A percentile compares a stretch with the other conserved stretches of the same genome.
Conservation (phyloP, 306 rosid species). For the Luffa acutangula region DNA sequence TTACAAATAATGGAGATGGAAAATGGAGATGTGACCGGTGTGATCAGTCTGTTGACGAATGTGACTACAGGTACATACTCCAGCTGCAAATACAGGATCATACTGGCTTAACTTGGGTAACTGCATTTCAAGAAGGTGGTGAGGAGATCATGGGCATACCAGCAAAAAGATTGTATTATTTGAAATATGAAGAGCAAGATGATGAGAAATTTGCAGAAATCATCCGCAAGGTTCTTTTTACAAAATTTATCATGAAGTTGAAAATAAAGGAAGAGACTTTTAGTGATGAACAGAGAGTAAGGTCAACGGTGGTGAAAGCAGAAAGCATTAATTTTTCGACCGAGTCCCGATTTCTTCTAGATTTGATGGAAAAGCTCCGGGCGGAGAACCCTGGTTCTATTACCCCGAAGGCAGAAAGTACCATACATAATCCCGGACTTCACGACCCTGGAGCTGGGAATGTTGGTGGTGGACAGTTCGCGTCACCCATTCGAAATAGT, state of each 20-base stretch:
- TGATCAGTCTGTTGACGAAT: slow-evolving; percentile 40
- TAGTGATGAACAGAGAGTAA: slow-evolving; percentile 80
- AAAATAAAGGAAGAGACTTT: slow-evolving; percentile 78
- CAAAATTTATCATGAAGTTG: slow-evolving; percentile 54
- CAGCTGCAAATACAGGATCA: slow-evolving; percentile 78
- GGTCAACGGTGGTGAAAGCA: slow-evolving; percentile 68
- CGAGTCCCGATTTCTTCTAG: slow-evolving; percentile 37
- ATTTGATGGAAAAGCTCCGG: slow-evolving; percentile 45
- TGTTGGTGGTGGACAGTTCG: slow-evolving; percentile 26
- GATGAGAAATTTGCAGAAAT: slow-evolving; percentile 55
- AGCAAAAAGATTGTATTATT: slow-evolving; percentile 53
- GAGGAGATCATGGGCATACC: slow-evolving; percentile 76
- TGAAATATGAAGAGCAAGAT: slow-evolving; percentile 60
- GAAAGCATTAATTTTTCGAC: slow-evolving; percentile 45
- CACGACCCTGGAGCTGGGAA: slow-evolving; percentile 20
- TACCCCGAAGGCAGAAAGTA: slow-evolving; percentile 21
- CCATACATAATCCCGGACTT: slow-evolving; percentile 21
- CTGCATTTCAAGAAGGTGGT: slow-evolving; percentile 90
- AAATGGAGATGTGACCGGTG: slow-evolving; percentile 89
- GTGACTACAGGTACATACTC: slow-evolving; percentile 80
- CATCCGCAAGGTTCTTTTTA: slow-evolving; percentile 51
- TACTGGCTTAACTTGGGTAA: slow-evolving; percentile 76
- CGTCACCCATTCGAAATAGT: slow-evolving; percentile 21
- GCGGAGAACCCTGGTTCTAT: slow-evolving; percentile 19
- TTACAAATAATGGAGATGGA: slow-evolving; percentile 77